A percentile compares a stretch with the other conserved stretches of the same genome.
These are phyloP conservation scores for Scopulariopsis brevicaulis DNA, from an alignment of 2,329 filamentous ascomycete species.

Conservation along the genomic window DNA sequence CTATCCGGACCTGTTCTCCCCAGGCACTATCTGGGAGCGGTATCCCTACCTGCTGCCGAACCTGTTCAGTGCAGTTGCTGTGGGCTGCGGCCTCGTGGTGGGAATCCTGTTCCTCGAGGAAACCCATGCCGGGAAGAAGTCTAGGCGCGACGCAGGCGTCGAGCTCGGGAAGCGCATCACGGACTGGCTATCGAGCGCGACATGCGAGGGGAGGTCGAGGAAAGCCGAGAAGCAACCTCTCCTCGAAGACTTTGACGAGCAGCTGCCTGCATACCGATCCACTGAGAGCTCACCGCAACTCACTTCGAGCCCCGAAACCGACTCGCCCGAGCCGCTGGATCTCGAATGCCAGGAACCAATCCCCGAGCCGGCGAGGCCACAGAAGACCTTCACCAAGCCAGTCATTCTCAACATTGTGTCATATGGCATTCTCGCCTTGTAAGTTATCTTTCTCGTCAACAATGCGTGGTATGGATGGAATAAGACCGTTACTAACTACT, in stretches of 20 bases:
- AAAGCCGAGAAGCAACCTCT: constrained; percentile 50
- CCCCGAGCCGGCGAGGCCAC: constrained; percentile 1
- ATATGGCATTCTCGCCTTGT: constrained; percentile 92
- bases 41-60: constrained; percentile 91
- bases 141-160: constrained; percentile 62
- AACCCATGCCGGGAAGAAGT: constrained; percentile 76
- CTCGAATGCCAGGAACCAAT: constrained; percentile 13
- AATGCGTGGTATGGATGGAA: not conserved
- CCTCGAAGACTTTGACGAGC: constrained; percentile 39
- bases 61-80: constrained; percentile 73
- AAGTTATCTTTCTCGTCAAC: constrained; percentile 25
- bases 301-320: constrained; percentile 15
- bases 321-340: constrained; percentile 22
- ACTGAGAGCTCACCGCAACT: constrained; percentile 42
- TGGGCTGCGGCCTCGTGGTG: constrained; percentile 63
- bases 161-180: constrained; percentile 66
- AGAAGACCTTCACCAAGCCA: constrained; percentile 67
- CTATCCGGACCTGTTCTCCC: constrained; percentile 63
- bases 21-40: constrained; percentile 67
- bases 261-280: constrained; percentile 56
- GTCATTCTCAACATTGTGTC: constrained; percentile 80
- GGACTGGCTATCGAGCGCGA: constrained; percentile 23
- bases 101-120: constrained; percentile 87
- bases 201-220: constrained; percentile 19
- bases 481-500: constrained; percentile 8